Base-by-base conservation (phyloP, 345 rosid species). In the Murraya paniculata region DNA sequence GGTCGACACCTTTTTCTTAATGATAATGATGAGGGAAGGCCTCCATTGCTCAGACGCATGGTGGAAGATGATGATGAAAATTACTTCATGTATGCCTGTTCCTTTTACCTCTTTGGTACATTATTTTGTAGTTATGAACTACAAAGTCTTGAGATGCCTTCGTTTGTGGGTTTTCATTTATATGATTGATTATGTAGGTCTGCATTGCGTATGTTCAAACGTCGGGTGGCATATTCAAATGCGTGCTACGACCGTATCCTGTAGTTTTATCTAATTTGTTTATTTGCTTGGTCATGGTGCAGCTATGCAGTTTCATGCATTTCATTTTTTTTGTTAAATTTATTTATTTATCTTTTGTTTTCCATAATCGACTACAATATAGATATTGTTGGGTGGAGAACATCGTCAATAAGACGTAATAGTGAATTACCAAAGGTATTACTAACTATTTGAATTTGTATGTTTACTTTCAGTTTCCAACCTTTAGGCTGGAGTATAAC, bases 361-460 rank as follows among this genome's bases (percentile, higher is more conserved):
- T 84, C 89, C 83, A 78, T 92, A 28, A 92, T 72, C 50, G 60
- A 56, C 81, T 80, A 13, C 67, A 53, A 60, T 79, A 71, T 71
- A 96, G 99, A 92, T 87, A 87, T 94, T 27, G 99, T 96, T 72
- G 99, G 99, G 41, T 96, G 98, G 99, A 94, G 94, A 87, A 96
- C 99, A 7, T 90, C 99, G 48, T 96, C 97, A 31, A 92, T 96
- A 77, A 88, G 99, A 85, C 92, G 93, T 77, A 82, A 84, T 67
- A 84, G 78, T 77, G 98, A 94, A 78, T 87, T 96, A 72, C 99
- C 98, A 5, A 96, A 92, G 97, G 98, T 91, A 82, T 78, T 56
- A 5, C 65, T 19, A 28, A 58, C 31, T 13, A 2, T 24, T 50
- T 72, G 57, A 75, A 79, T 27, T 36, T 71, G 57, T 61, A 28